Evolutionary conservation across 106 monocot species (phyloP), one percentile per base, ranked within the genome.

Genomic region (Dendrobium catenatum): DNA sequence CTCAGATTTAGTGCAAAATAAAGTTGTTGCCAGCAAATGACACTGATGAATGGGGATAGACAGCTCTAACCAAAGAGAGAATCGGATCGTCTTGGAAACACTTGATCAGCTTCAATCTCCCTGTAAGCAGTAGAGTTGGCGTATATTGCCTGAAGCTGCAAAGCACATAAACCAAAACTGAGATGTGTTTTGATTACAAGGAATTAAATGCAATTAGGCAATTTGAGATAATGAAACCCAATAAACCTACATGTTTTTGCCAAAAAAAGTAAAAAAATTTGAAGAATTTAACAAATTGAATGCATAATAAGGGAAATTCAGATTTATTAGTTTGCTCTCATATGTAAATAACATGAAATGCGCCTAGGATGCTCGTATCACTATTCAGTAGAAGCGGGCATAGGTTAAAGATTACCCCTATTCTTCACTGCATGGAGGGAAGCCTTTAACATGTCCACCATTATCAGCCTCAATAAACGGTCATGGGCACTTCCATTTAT

Each of bases 41-140:
- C 46, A 19, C 2, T 5, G 58, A 58, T 4, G 19, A 17, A 58
- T 19, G 17, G 58, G 17, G 58, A 58, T 17, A 4, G 58, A 58
- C 4, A 20, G 1, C 5, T 13, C 20, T 17, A 20, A 19, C 58
- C 19, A 58, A 58, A 20, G 5, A 58, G 5, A 20, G 20, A 2
- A 58, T 68, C 68, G 22, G 26, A 29, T 68, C 68, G 10, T 68
- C 68, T 68, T 68, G 41, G 5, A 4, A 73, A 73, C 73, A 9
- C 3, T 41, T 4, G 0, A 41, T 41, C 0, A 46, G 73, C 41
- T 75, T 75, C 75, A 75, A 22, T 75, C 75, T 16, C 46, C 46
- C 42, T 75, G 75, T 6, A 75, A 17, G 75, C 42, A 75, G 75
- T 44, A 75, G 18, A 78, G 77, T 29, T 78, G 77, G 55, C 77